Conservation (phyloP, 305 asterid species). For the Fraxinus angustifolia region DNA sequence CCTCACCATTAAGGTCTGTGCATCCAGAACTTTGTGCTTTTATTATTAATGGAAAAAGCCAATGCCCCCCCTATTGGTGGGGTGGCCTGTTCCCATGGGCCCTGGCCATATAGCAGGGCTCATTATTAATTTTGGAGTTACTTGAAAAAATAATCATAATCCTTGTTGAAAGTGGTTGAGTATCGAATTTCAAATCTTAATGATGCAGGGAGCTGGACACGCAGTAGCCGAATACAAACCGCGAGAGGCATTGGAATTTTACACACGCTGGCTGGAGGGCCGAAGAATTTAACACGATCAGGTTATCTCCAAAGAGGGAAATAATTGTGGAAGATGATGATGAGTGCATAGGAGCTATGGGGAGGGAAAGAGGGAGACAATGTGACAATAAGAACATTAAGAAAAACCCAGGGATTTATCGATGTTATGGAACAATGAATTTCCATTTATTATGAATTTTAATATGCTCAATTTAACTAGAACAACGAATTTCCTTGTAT, state of each 20-base stretch:
- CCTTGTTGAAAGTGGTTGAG: not conserved
- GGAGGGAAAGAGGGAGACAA: not conserved
- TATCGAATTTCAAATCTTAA: not conserved
- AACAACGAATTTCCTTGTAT: not conserved
- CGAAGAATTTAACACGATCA: conserved; percentile 37
- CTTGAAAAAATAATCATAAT: not conserved
- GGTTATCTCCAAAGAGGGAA: not conserved
- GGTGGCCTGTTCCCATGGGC: no score
- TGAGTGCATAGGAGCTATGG: not conserved
- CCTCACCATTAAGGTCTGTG: conserved; percentile 71
- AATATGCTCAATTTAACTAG: not conserved
- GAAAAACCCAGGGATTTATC: not conserved
- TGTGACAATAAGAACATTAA: not conserved
- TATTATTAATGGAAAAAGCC: not conserved
- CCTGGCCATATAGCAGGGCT: no score
- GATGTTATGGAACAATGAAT: not conserved
- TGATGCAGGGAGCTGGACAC: conserved; percentile 80
- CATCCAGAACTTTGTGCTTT: conserved; percentile 9
- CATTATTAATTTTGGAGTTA: not conserved
- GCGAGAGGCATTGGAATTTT: conserved; percentile 66
- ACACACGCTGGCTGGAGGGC: conserved; percentile 63
- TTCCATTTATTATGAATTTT: not conserved
- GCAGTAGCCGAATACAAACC: conserved; percentile 95
- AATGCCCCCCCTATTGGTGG: no score
- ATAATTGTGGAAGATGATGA: conserved; percentile 9